Evolutionary conservation across 1,284 basidiomycete species (phyloP).

Genomic region (Acaromyces ingoldii): DNA sequence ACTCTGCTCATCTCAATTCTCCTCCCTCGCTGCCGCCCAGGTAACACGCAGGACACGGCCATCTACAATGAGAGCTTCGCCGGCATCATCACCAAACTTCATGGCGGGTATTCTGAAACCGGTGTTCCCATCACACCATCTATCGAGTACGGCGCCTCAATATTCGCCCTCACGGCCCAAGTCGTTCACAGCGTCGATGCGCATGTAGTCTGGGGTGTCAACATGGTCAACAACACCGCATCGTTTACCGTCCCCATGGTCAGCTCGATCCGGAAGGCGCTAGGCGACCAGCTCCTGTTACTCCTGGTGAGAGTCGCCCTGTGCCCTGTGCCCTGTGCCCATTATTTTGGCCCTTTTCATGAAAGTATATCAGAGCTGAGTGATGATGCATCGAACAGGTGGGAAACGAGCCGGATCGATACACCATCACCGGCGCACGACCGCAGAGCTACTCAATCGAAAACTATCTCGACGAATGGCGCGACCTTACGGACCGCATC

Average conservation of each 20-base stretch:
- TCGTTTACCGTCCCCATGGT: conserved; percentile 19
- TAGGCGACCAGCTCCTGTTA: conserved; percentile 7
- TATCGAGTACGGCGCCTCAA: conserved; percentile 6
- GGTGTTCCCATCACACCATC: conserved; percentile 15
- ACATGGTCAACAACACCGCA: conserved; percentile 11
- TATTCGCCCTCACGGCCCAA: conserved; percentile 10
- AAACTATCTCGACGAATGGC: conserved; percentile 60
- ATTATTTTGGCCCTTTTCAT: conserved; percentile 9
- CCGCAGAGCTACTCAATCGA: conserved; percentile 52
- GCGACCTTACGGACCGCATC: conserved; percentile 38
- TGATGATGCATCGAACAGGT: conserved; percentile 56
- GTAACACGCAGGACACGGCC: conserved; percentile 86
- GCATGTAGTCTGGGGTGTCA: conserved; percentile 14
- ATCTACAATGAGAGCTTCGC: conserved; percentile 77
- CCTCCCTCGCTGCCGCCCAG: background rate
- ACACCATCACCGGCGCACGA: conserved; percentile 30
- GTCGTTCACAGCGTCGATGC: background rate
- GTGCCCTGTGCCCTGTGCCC: background rate
- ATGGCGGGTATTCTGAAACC: background rate
- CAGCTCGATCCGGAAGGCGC: background rate
- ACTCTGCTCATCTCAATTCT: too few relatives aligned
- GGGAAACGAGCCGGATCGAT: conserved; percentile 62
- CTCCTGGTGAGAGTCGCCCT: conserved; percentile 53
- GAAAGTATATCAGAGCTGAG: conserved; percentile 40
- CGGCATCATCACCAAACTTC: conserved; percentile 67